Evolutionary conservation across 2,329 filamentous ascomycete genomes (phyloP).

Genomic region (Alternaria ventricosa): DNA sequence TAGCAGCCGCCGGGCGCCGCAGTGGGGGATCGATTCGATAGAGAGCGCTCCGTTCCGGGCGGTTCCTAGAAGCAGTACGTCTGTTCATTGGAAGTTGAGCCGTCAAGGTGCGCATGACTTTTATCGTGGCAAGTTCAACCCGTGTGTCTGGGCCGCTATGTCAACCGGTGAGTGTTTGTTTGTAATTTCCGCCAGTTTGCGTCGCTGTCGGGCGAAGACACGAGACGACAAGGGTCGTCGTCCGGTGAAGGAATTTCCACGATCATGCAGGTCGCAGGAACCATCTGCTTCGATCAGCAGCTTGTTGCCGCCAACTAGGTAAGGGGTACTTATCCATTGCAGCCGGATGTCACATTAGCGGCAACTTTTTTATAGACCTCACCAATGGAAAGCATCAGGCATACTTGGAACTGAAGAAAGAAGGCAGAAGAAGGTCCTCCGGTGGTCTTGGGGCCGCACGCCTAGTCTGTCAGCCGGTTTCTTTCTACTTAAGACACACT

Average conservation of each 20-base stretch:
- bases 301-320: constrained; percentile 7
- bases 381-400: constrained; percentile 21
- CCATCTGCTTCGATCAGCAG: constrained; percentile 9
- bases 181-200: not conserved
- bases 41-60: not conserved
- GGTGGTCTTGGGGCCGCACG: constrained; percentile 5
- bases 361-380: constrained; percentile 2
- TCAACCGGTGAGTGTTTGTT: constrained; percentile 13
- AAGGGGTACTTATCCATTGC: constrained; percentile 12
- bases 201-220: constrained; percentile 1
- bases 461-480: constrained; percentile 18
- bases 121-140: not conserved
- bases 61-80: not conserved
- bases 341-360: constrained; percentile 14
- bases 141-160: not conserved
- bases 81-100: constrained; percentile 9
- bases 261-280: constrained; percentile 11
- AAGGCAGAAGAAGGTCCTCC: constrained; percentile 23
- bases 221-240: constrained; percentile 5
- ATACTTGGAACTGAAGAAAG: constrained; percentile 3
- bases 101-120: constrained; percentile 12
- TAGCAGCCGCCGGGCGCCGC: not conserved
- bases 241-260: constrained; percentile 15
- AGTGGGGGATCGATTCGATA: constrained; percentile 1
- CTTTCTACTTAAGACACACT: constrained; percentile 31